Conservation (phyloP, 768 basidiomycete genomes). For the Phaffia tasmanica region DNA sequence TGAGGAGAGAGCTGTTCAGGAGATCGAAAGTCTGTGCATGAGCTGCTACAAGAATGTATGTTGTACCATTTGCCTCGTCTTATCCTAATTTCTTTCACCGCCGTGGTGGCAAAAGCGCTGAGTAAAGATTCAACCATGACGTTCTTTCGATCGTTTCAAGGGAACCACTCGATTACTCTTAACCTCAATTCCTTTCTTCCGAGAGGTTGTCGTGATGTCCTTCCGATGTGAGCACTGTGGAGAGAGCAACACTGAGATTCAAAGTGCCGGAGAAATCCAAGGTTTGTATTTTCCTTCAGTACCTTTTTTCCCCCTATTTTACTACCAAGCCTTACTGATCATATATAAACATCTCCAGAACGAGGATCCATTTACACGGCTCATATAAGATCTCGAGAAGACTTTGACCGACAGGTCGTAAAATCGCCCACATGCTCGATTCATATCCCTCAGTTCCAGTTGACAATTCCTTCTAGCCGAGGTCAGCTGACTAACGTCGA, state of each 20-base stretch:
- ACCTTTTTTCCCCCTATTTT: background rate
- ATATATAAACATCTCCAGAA: conserved; percentile 44
- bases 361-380: conserved; percentile 73
- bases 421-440: conserved; percentile 75
- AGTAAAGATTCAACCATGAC: background rate
- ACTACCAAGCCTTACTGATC: background rate
- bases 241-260: conserved; percentile 79
- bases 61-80: background rate
- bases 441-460: conserved; percentile 70
- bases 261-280: conserved; percentile 74
- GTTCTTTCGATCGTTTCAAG: conserved; percentile 42
- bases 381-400: conserved; percentile 57
- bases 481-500: conserved; percentile 97
- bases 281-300: conserved; percentile 45
- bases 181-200: conserved; percentile 89
- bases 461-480: conserved; percentile 74
- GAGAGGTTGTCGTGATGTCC: conserved; percentile 89
- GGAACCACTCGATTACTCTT: conserved; percentile 78
- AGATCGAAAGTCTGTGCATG: conserved; percentile 90
- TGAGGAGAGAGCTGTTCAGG: conserved; percentile 57
- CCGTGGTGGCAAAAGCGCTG: background rate
- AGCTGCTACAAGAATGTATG: conserved; percentile 77
- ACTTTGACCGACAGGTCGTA: conserved; percentile 86
- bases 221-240: conserved; percentile 95
- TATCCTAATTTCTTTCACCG: background rate